Percentiles rank a stretch among this genome's conserved stretches.
Evolutionary conservation across 164 flowering plant species (phyloP).

Genomic region (Chimonanthus praecox): DNA sequence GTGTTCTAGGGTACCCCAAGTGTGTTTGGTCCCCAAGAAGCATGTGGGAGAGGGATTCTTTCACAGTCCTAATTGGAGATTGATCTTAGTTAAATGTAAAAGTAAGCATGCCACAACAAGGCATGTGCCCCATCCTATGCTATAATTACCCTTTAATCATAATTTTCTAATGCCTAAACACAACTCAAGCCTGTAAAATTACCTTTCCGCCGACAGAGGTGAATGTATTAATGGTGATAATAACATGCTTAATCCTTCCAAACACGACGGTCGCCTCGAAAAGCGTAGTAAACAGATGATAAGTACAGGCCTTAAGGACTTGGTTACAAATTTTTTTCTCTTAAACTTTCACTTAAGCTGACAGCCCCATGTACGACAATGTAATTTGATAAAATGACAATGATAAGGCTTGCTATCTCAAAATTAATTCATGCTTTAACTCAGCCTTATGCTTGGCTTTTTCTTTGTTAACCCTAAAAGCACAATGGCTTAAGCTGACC

Average conservation of each 20-base stretch:
- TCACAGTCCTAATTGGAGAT: conserved; percentile 13
- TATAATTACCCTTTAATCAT: conserved; percentile 17
- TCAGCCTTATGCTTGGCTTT: not conserved
- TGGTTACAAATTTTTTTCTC: not conserved
- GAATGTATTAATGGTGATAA: conserved; percentile 16
- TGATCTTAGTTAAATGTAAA: conserved; percentile 27
- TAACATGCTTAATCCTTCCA: conserved; percentile 20
- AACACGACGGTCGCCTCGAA: conserved; percentile 18
- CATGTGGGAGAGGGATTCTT: conserved; percentile 25
- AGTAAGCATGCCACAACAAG: conserved; percentile 31
- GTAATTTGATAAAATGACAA: not conserved
- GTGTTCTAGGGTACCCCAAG: not conserved
- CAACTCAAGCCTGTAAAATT: conserved; percentile 1
- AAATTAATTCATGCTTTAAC: not conserved
- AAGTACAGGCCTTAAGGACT: not conserved
- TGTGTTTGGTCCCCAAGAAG: conserved; percentile 45
- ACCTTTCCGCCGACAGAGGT: conserved; percentile 7
- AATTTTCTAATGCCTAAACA: conserved; percentile 12
- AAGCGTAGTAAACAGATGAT: not conserved
- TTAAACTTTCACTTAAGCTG: not conserved
- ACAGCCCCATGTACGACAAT: not conserved
- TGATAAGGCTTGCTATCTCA: not conserved
- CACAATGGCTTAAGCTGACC: too few species aligned
- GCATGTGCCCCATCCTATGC: conserved; percentile 37
- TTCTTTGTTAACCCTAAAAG: too few species aligned